Percentiles rank a stretch among this genome's conserved stretches.
Evolutionary conservation across 768 basidiomycete species (phyloP).

Genomic region (Baorangia bicolor): DNA sequence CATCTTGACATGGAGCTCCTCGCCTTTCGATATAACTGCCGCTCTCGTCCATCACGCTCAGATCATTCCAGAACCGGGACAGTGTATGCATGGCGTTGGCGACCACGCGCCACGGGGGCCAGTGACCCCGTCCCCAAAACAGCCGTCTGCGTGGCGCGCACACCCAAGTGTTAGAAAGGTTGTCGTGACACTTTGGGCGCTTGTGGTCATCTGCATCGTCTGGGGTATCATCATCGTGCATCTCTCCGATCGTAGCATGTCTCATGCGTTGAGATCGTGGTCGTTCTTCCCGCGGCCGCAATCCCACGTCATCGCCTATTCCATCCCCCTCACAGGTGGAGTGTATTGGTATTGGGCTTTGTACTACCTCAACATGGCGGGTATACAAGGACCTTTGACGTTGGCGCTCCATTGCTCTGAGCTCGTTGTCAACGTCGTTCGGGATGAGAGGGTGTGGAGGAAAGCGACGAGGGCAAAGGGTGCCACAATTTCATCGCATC

Average conservation of each 20-base stretch:
- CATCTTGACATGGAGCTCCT: conserved; percentile 35
- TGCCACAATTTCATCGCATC: conserved; percentile 15
- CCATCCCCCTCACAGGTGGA: conserved; percentile 19
- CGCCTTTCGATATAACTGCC: conserved; percentile 30
- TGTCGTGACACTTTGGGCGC: conserved; percentile 22
- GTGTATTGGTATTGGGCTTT: conserved; percentile 25
- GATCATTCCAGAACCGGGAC: conserved; percentile 17
- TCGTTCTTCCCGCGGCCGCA: conserved; percentile 25
- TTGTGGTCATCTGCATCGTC: conserved; percentile 17
- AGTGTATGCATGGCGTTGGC: conserved; percentile 28
- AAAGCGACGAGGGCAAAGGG: conserved; percentile 20
- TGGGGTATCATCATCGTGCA: conserved; percentile 22
- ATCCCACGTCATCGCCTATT: conserved; percentile 22
- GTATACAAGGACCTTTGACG: conserved; percentile 30
- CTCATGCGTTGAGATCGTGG: conserved; percentile 15
- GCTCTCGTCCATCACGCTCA: conserved; percentile 29
- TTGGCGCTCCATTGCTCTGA: conserved; percentile 30
- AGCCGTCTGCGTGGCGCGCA: conserved; percentile 31
- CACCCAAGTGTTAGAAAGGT: conserved; percentile 26
- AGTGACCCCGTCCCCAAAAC: conserved; percentile 10
- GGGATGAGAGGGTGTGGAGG: conserved; percentile 30
- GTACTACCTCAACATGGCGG: conserved; percentile 25
- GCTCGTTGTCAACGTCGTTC: conserved; percentile 29
- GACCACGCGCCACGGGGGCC: conserved; percentile 10
- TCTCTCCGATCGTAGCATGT: conserved; percentile 8